Conservation (phyloP, 345 rosid species). For the Eucalyptus sp. region DNA sequence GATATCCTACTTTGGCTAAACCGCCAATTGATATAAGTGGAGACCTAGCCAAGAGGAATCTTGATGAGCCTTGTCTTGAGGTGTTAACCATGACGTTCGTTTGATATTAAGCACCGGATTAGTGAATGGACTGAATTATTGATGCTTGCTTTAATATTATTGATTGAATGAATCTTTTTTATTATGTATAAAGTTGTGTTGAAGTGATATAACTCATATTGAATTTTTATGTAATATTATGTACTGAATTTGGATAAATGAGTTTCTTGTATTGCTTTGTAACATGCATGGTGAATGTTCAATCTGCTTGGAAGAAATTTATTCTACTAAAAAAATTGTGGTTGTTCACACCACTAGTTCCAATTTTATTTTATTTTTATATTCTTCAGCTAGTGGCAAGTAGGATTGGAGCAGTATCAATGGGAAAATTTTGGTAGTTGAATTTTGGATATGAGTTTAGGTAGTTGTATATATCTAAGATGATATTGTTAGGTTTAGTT, state of each 20-base stretch:
- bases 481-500: not conserved
- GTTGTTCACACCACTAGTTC: accelerated
- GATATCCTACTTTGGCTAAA: accelerated
- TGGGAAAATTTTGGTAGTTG: accelerated
- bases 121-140: not conserved
- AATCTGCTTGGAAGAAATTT: too few species aligned
- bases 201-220: not conserved
- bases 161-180: not conserved
- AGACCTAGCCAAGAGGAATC: not conserved
- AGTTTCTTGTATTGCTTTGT: not conserved
- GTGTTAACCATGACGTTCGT: accelerated
- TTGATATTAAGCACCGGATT: not conserved
- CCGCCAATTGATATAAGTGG: accelerated
- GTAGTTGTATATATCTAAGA: not conserved
- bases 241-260: not conserved
- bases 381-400: accelerated
- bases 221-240: not conserved
- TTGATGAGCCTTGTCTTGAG: accelerated
- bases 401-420: accelerated
- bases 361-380: not conserved
- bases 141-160: not conserved
- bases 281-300: not conserved
- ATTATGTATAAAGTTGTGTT: not conserved
- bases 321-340: accelerated
- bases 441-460: not conserved